A percentile compares a stretch with the other conserved stretches of the same genome.
Conservation (phyloP, 1,284 basidiomycete species). For the Wolfiporia cocos region DNA sequence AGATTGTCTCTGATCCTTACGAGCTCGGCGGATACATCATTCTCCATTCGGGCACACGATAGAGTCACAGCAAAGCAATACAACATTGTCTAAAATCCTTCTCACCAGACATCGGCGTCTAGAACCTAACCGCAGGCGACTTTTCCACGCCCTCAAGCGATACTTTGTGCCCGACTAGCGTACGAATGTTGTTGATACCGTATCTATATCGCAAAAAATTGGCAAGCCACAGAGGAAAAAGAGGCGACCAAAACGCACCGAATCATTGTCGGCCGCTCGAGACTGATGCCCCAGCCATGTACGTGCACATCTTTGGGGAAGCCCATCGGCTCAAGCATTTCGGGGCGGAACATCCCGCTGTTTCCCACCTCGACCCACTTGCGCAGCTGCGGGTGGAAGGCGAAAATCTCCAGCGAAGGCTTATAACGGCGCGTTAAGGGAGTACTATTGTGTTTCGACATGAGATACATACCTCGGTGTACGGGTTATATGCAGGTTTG, state of each 20-base stretch:
- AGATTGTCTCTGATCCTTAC: no score
- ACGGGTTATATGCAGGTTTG: slow-evolving; percentile 97
- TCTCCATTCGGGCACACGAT: no score
- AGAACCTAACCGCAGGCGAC: slow-evolving; percentile 87
- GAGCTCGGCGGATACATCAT: no score
- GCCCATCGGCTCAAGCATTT: slow-evolving; percentile 99
- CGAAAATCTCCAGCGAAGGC: slow-evolving; percentile 99
- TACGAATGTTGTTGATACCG: slow-evolving; percentile 94
- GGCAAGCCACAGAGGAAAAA: slow-evolving; percentile 4
- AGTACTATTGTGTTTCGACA: slow-evolving; percentile 1
- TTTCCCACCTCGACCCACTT: slow-evolving; percentile 97
- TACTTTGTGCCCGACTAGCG: slow-evolving; percentile 96
- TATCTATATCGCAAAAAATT: slow-evolving; percentile 39
- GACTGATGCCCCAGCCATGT: slow-evolving; percentile 93
- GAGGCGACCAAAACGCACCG: slow-evolving; percentile 40
- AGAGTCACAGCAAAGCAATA: no score
- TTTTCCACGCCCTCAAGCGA: slow-evolving; percentile 86
- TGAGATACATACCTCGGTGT: slow-evolving; percentile 69
- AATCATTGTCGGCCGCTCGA: slow-evolving; percentile 99
- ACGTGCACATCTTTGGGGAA: slow-evolving; percentile 96
- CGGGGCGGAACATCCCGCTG: slow-evolving; percentile 99
- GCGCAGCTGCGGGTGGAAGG: slow-evolving; percentile 91
- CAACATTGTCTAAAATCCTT: no score
- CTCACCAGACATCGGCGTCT: slow-evolving; percentile 16
- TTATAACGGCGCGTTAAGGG: slow-evolving; percentile 24